A percentile compares a stretch with the other conserved stretches of the same genome.
phyloP scores from a whole-genome alignment of 345 rosid species.

The Lenwebbia sp. region DNA sequence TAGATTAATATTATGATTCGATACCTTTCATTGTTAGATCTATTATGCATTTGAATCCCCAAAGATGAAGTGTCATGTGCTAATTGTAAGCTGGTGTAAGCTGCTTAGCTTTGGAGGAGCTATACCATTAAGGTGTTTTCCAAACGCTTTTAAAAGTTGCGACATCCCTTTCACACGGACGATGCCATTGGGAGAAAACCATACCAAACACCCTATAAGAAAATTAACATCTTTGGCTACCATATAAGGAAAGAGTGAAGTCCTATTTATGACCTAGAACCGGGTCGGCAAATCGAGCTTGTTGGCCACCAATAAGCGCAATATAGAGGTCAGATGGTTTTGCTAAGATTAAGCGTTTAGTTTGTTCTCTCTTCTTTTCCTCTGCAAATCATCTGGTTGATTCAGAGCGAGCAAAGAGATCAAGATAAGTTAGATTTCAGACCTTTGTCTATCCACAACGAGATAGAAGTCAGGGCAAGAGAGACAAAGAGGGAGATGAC shows the following conservation, averaged over 20 bases:
- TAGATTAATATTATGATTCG: not conserved
- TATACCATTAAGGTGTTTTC: not conserved
- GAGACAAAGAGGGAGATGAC: not conserved
- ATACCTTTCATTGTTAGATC: not conserved
- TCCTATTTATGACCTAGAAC: not conserved
- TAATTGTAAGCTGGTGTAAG: not conserved
- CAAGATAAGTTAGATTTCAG: not conserved
- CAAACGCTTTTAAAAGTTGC: not conserved
- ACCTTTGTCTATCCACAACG: not conserved
- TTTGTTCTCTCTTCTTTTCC: not conserved
- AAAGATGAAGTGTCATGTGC: not conserved
- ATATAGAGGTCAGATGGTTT: not conserved
- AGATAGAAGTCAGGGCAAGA: not conserved
- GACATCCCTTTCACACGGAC: not conserved
- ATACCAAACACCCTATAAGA: not conserved
- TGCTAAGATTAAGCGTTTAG: not conserved
- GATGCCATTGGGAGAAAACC: not conserved
- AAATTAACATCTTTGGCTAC: not conserved
- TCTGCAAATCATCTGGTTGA: not conserved
- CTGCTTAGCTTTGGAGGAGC: not conserved
- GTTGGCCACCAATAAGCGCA: not conserved
- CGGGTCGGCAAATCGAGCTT: not conserved
- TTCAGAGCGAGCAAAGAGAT: not conserved
- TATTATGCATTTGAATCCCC: not conserved
- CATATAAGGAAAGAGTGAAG: not conserved